A percentile compares a stretch with the other conserved stretches of the same genome.
phyloP scores from a whole-genome alignment of 768 basidiomycete species.

The Crucibulum laeve region DNA sequence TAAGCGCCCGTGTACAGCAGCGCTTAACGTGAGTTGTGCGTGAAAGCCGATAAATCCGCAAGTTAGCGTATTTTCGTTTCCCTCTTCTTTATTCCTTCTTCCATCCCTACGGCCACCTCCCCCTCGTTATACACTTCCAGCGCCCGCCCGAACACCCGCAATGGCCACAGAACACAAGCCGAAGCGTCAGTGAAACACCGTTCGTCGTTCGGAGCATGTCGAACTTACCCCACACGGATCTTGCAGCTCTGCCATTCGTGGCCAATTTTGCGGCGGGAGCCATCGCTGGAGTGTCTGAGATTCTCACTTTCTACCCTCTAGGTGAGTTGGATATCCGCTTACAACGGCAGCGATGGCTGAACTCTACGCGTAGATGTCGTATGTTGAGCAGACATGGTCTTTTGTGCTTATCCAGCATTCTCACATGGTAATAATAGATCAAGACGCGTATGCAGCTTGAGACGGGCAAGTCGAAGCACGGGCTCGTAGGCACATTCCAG shows the following conservation, averaged over 20 bases:
- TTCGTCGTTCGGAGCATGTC: not conserved
- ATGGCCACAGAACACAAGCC: slow-evolving; percentile 25
- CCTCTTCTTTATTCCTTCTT: not conserved
- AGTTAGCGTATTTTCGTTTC: not conserved
- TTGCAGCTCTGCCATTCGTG: slow-evolving; percentile 72
- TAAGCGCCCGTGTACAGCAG: too few species aligned
- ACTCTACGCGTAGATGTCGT: slow-evolving; percentile 67
- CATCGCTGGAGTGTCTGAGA: slow-evolving; percentile 87
- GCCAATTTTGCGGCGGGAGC: slow-evolving; percentile 95
- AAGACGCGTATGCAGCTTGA: slow-evolving; percentile 99
- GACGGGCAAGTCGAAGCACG: slow-evolving; percentile 69
- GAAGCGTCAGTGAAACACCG: slow-evolving; percentile 18
- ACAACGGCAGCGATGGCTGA: slow-evolving; percentile 2
- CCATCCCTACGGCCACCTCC: not conserved
- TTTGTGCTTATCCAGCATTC: not conserved
- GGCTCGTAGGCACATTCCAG: slow-evolving; percentile 79
- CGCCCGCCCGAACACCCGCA: slow-evolving; percentile 1
- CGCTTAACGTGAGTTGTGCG: not conserved
- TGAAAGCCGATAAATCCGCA: slow-evolving; percentile 5
- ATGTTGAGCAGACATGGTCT: slow-evolving; percentile 26
- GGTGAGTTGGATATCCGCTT: slow-evolving; percentile 41
- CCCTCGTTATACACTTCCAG: slow-evolving; percentile 4
- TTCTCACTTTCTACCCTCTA: slow-evolving; percentile 84
- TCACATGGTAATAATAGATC: slow-evolving; percentile 53
- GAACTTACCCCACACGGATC: slow-evolving; percentile 2